Evolutionary conservation across 805 yeast species (phyloP).

Genomic region (Cyberlindnera saturnus): DNA sequence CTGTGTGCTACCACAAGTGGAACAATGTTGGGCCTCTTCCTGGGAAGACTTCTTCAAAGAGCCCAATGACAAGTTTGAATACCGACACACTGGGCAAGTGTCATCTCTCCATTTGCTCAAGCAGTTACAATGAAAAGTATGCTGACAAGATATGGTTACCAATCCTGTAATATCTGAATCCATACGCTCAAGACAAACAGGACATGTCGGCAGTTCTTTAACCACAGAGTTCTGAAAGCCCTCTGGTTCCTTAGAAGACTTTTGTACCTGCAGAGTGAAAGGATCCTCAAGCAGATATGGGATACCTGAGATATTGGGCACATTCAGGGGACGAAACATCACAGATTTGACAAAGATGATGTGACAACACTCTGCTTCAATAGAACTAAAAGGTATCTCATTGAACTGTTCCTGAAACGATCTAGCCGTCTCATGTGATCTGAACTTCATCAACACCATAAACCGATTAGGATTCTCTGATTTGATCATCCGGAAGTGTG

Average conservation of each 20-base stretch:
- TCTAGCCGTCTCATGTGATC: conserved; percentile 47
- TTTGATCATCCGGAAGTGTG: conserved; percentile 69
- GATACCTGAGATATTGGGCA: conserved; percentile 30
- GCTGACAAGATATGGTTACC: conserved; percentile 86
- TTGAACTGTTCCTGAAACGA: conserved; percentile 60
- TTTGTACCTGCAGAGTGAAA: conserved; percentile 39
- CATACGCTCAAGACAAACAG: conserved; percentile 86
- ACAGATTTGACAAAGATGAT: conserved; percentile 55
- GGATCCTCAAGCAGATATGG: conserved; percentile 75
- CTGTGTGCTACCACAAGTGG: conserved; percentile 48
- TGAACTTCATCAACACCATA: conserved; percentile 73
- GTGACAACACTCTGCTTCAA: conserved; percentile 87
- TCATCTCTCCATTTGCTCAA: conserved; percentile 86
- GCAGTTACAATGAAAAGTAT: conserved; percentile 87
- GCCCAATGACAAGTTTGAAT: conserved; percentile 41
- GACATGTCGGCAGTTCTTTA: conserved; percentile 82
- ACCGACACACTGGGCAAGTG: conserved; percentile 86
- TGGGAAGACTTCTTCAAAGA: conserved; percentile 19
- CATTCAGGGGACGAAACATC: conserved; percentile 20
- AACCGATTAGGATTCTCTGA: conserved; percentile 63
- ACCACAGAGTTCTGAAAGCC: conserved; percentile 22
- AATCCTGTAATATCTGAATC: conserved; percentile 77
- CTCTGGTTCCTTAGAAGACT: conserved; percentile 6
- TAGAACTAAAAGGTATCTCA: conserved; percentile 72
- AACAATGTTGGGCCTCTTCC: conserved; percentile 25